Evolutionary conservation across 306 rosid species (phyloP).

Genomic region (Cucurbita pepo): DNA sequence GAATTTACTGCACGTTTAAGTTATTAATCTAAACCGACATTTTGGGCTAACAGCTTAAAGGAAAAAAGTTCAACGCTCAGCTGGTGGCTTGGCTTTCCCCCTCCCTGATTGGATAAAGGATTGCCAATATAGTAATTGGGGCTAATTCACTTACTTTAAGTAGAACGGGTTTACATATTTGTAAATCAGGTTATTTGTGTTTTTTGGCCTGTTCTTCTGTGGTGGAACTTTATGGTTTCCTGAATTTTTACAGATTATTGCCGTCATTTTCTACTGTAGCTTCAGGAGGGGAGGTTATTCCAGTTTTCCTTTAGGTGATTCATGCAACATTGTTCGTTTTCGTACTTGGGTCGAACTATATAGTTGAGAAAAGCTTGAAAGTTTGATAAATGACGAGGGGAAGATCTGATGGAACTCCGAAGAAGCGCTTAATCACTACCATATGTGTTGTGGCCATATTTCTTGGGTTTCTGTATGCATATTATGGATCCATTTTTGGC

Average conservation of each 20-base stretch:
- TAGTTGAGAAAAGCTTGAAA: constrained; percentile 10
- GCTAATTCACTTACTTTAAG: background rate
- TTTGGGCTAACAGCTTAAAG: background rate
- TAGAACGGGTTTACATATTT: background rate
- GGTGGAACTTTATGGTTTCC: background rate
- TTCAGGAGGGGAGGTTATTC: background rate
- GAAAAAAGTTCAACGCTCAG: background rate
- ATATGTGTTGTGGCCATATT: constrained; percentile 37
- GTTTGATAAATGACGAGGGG: constrained; percentile 52
- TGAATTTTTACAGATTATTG: background rate
- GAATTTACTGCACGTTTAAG: background rate
- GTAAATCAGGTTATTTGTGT: background rate
- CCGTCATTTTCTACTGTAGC: background rate
- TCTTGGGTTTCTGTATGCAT: constrained; percentile 68
- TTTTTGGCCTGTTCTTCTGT: background rate
- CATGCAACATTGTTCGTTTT: background rate
- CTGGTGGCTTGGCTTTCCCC: background rate
- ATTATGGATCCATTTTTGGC: constrained; percentile 76
- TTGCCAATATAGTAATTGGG: background rate
- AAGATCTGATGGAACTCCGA: constrained; percentile 67
- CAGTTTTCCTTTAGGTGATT: background rate
- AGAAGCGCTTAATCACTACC: constrained; percentile 54
- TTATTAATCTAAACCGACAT: background rate
- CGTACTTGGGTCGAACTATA: background rate
- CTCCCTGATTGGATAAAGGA: background rate